These are phyloP conservation scores for Neophaeococcomyces aloes DNA, from an alignment of 2,329 filamentous ascomycete species.

Conservation along the genomic window DNA sequence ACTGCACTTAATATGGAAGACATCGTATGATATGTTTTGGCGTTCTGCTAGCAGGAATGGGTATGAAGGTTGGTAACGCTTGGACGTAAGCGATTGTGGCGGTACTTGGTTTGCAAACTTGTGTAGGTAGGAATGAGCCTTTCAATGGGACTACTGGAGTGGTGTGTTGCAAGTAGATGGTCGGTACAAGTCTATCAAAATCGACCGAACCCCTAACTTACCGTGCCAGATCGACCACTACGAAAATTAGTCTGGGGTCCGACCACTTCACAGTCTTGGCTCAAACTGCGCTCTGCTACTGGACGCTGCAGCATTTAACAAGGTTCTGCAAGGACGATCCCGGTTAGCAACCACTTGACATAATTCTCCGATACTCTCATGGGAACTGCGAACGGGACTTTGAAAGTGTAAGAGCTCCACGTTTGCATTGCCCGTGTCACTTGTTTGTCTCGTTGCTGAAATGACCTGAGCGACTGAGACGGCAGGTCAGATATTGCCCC, in stretches of 20 bases:
- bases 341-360: not conserved
- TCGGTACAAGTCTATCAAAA: not conserved
- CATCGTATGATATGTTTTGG: slow-evolving; percentile 12
- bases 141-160: not conserved
- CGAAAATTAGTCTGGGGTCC: slow-evolving; percentile 13
- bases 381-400: too few species aligned
- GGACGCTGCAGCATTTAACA: not conserved
- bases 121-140: not conserved
- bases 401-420: too few species aligned
- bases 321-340: not conserved
- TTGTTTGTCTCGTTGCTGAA: too few species aligned
- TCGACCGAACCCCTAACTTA: slow-evolving; percentile 7
- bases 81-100: not conserved
- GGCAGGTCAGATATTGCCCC: too few species aligned
- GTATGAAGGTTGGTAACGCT: slow-evolving; percentile 3
- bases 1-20: slow-evolving; percentile 22
- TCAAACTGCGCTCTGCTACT: slow-evolving; percentile 3
- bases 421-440: too few species aligned
- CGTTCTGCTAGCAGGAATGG: slow-evolving; percentile 1
- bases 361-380: slow-evolving; percentile 1
- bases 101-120: not conserved
- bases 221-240: slow-evolving; percentile 7
- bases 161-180: not conserved
- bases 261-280: slow-evolving; percentile 15
- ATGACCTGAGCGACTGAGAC: too few species aligned